phyloP scores from a whole-genome alignment of 2,329 filamentous ascomycete species.

The Penicillium verrucosum region DNA sequence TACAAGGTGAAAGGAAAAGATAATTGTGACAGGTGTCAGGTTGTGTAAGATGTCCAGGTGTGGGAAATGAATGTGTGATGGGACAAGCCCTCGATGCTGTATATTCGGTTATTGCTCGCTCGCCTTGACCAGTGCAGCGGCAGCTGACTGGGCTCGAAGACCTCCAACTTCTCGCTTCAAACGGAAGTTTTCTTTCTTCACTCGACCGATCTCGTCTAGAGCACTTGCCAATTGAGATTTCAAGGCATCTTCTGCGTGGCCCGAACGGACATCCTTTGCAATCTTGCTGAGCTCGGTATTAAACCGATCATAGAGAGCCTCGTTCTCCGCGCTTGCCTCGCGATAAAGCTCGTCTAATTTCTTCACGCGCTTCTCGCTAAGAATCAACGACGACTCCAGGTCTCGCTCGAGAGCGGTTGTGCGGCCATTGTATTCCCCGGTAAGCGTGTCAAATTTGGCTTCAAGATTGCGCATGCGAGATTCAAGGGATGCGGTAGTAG shows the following conservation, averaged over 20 bases:
- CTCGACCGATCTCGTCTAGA: constrained; percentile 70
- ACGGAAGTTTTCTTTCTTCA: constrained; percentile 82
- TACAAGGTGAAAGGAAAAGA: constrained; percentile 10
- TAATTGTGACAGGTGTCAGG: neutral
- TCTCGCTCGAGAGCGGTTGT: constrained; percentile 66
- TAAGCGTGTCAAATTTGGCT: constrained; percentile 58
- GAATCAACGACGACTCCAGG: constrained; percentile 66
- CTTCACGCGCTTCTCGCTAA: constrained; percentile 73
- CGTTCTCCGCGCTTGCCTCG: constrained; percentile 84
- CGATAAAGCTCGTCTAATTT: constrained; percentile 86
- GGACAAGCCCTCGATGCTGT: neutral
- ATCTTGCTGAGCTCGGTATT: constrained; percentile 87
- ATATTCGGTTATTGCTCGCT: constrained; percentile 26
- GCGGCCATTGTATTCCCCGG: constrained; percentile 59
- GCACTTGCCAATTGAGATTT: constrained; percentile 67
- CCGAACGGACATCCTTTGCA: constrained; percentile 69
- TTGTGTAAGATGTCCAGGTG: neutral
- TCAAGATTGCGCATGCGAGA: constrained; percentile 65
- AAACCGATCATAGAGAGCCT: constrained; percentile 86
- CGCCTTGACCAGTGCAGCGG: constrained; percentile 30
- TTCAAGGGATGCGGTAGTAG: constrained; percentile 26
- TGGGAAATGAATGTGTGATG: neutral
- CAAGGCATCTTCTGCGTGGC: constrained; percentile 76
- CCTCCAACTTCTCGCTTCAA: constrained; percentile 79
- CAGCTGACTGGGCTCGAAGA: constrained; percentile 51